Percentiles rank a stretch among this genome's conserved stretches.
These are phyloP conservation scores for Diaporthe citri DNA, from an alignment of 2,329 filamentous ascomycete species.

Conservation along the genomic window DNA sequence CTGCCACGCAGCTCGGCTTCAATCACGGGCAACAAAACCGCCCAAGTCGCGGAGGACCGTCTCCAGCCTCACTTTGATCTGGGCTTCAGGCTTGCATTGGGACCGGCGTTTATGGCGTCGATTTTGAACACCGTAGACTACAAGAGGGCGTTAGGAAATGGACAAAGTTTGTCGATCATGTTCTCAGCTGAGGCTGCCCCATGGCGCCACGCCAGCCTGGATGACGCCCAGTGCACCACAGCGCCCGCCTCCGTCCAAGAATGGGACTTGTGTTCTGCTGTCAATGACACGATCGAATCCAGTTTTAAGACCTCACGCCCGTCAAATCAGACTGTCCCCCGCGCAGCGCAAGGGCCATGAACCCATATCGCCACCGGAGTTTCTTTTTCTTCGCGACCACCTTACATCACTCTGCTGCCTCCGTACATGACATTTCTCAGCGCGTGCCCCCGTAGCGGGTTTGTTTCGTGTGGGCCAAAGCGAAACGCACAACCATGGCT, in stretches of 20 bases:
- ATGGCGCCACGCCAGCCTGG: not conserved
- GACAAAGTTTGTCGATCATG: not conserved
- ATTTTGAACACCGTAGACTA: not conserved
- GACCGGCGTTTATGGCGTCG: not conserved
- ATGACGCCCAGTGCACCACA: not conserved
- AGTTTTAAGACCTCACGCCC: not conserved
- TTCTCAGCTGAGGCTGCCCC: not conserved
- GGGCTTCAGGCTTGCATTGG: conserved; percentile 3
- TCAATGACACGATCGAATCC: too few species aligned
- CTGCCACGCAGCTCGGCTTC: not conserved
- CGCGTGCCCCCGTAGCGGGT: too few species aligned
- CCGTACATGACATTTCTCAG: not conserved
- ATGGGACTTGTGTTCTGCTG: not conserved
- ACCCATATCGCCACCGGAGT: not conserved
- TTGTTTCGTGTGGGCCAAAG: not conserved
- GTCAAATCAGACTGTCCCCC: not conserved
- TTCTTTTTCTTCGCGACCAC: not conserved
- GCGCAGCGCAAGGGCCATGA: not conserved
- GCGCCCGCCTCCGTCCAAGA: not conserved
- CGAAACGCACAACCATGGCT: too few species aligned
- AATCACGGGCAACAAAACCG: not conserved
- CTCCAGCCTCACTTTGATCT: not conserved
- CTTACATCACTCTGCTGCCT: not conserved
- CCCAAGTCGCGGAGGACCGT: not conserved
- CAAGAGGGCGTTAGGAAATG: not conserved